These are phyloP conservation scores for Wickerhamomyces ciferrii DNA, from an alignment of 805 yeast genomes.

Conservation along the genomic window DNA sequence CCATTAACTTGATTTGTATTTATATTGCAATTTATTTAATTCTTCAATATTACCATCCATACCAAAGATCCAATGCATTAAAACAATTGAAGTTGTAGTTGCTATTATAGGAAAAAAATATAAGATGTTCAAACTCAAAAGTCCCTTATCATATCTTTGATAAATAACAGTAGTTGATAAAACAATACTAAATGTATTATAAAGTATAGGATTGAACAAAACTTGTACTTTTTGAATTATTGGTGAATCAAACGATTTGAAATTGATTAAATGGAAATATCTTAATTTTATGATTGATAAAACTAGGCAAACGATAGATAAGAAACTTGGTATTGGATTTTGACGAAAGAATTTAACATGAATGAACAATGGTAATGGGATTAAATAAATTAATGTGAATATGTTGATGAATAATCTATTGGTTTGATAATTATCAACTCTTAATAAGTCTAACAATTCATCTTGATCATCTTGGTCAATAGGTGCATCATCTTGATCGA, in stretches of 20 bases:
- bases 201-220: neutral
- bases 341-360: slow-evolving; percentile 5
- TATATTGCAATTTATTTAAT: slow-evolving; percentile 23
- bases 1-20: slow-evolving; percentile 23
- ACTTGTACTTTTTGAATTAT: neutral
- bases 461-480: slow-evolving; percentile 8
- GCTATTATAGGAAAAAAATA: slow-evolving; percentile 18
- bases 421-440: slow-evolving; percentile 5
- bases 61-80: slow-evolving; percentile 14
- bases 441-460: slow-evolving; percentile 13
- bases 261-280: neutral
- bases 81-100: slow-evolving; percentile 4
- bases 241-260: neutral
- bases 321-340: slow-evolving; percentile 2
- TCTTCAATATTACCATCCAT: slow-evolving; percentile 13
- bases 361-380: slow-evolving; percentile 10
- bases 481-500: neutral
- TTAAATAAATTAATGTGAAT: slow-evolving; percentile 10
- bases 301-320: slow-evolving; percentile 1
- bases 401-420: slow-evolving; percentile 11
- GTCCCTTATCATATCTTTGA: neutral
- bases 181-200: neutral
- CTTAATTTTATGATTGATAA: neutral
- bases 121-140: slow-evolving; percentile 5
- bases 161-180: neutral